Conservation (phyloP, 1,284 basidiomycete genomes). For the Schizophyllum amplum region DNA sequence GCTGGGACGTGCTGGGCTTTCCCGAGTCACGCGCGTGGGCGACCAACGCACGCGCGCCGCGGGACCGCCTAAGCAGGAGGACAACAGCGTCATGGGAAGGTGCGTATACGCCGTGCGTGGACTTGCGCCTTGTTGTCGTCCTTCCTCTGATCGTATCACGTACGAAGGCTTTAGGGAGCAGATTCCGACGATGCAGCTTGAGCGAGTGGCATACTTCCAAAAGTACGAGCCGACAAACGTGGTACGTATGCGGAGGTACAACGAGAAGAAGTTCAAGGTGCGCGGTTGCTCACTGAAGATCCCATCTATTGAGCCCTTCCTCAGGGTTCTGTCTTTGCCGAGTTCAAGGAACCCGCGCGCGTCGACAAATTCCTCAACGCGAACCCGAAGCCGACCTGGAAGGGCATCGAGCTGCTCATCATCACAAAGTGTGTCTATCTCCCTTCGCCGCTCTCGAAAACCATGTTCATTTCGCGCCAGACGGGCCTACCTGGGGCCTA, state of each 20-base stretch:
- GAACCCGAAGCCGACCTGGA: slow-evolving; percentile 74
- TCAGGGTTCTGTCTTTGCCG: slow-evolving; percentile 89
- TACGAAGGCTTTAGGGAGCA: slow-evolving; percentile 89
- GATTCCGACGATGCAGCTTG: slow-evolving; percentile 59
- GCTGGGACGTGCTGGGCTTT: no score
- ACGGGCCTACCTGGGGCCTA: no score
- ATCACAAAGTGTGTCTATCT: slow-evolving; percentile 74
- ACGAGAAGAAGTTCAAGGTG: slow-evolving; percentile 81
- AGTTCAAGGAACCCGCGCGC: slow-evolving; percentile 72
- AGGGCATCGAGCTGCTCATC: slow-evolving; percentile 65
- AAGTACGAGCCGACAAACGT: slow-evolving; percentile 77
- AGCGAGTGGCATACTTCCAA: slow-evolving; percentile 79
- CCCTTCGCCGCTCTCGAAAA: background rate
- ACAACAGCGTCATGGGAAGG: slow-evolving; percentile 44
- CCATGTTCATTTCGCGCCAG: slow-evolving; percentile 29
- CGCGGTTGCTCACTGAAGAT: slow-evolving; percentile 6
- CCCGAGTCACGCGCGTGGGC: no score
- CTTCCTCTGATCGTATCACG: no score
- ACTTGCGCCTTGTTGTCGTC: background rate
- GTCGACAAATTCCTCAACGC: slow-evolving; percentile 74
- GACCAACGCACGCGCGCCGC: slow-evolving; percentile 68
- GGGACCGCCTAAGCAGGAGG: slow-evolving; percentile 62
- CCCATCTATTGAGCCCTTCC: background rate
- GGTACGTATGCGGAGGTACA: slow-evolving; percentile 81
- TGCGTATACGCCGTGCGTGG: slow-evolving; percentile 79